Base-by-base conservation (phyloP, 345 rosid genomes). In the Aquilaria sinensis region DNA sequence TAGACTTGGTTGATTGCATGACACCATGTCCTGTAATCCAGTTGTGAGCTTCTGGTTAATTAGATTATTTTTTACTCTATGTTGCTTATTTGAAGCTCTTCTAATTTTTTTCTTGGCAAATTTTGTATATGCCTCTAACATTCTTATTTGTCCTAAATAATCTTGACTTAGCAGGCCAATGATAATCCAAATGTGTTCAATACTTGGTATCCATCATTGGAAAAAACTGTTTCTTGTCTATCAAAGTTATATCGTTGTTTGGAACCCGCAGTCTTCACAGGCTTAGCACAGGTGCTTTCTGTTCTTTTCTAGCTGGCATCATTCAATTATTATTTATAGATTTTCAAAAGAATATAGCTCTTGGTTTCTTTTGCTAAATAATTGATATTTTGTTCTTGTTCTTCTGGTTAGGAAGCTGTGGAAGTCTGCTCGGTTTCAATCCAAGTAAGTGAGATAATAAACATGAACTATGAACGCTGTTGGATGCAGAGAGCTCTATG, bases 201-300 rank as follows among this genome's bases (percentile, higher is more conserved):
- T 73, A 80, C 90, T 77, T 90, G 96, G 99, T 94, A 90, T 70
- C 96, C 99, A 47, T 90, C 99, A 41, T 62, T 94, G 70, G 99
- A 94, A 85, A 90, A 83, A 76, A 90, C 99, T 51, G 62, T 94
- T 57, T 88, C 99, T 61, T 82, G 88, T 84, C 95, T 94, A 58
- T 88, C 97, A 15, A 94, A 88, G 78, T 69, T 94, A 72, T 90
- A 94, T 70, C 87, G 75, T 31, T 94, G 95, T 81, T 70, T 94
- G 74, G 96, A 94, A 71, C 80, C 87, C 66, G 74, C 80, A 12
- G 92, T 90, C 56, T 94, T 94, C 81, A 94, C 97, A 66, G 97
- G 99, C 60, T 74, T 94, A 77, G 97, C 99, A 9, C 99, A 94
- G 97, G 99, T 83, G 63, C 68, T 72, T 59, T 76, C 68, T 57